A percentile compares a stretch with the other conserved stretches of the same genome.
Evolutionary conservation across 805 yeast genomes (phyloP).

Genomic region (Clavispora carvajalis): DNA sequence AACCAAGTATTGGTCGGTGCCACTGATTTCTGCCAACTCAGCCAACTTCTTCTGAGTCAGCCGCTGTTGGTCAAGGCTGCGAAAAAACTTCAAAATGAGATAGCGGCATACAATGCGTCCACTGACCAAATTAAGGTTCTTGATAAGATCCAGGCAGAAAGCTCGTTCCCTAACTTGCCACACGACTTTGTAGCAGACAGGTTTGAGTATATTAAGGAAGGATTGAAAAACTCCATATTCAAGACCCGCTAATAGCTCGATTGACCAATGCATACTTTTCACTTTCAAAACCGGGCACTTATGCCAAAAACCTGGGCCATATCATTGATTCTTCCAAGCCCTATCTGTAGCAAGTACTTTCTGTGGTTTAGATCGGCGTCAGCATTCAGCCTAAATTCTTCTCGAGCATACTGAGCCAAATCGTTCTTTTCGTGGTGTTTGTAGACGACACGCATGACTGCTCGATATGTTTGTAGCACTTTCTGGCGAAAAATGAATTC

Average conservation of each 20-base stretch:
- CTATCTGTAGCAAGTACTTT: slow-evolving; percentile 32
- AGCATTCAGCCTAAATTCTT: slow-evolving; percentile 28
- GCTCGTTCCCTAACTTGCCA: background rate
- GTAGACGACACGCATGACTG: slow-evolving; percentile 28
- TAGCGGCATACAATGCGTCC: slow-evolving; percentile 7
- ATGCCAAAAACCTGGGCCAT: slow-evolving; percentile 21
- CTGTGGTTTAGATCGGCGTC: slow-evolving; percentile 30
- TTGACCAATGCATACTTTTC: background rate
- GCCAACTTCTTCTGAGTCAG: slow-evolving; percentile 8
- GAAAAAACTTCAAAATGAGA: slow-evolving; percentile 7
- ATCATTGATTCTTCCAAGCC: slow-evolving; percentile 22
- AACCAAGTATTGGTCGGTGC: slow-evolving; percentile 9
- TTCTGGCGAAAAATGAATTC: slow-evolving; percentile 37
- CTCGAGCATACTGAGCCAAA: slow-evolving; percentile 26
- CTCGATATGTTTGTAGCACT: slow-evolving; percentile 29
- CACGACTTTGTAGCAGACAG: slow-evolving; percentile 4
- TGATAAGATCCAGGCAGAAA: slow-evolving; percentile 5
- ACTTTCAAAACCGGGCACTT: slow-evolving; percentile 4
- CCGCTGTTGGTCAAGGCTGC: slow-evolving; percentile 4
- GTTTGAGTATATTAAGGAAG: slow-evolving; percentile 9
- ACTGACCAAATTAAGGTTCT: slow-evolving; percentile 7
- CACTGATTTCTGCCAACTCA: slow-evolving; percentile 10
- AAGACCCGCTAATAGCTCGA: slow-evolving; percentile 2
- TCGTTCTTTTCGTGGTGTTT: slow-evolving; percentile 33
- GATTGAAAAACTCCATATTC: slow-evolving; percentile 10